Evolutionary conservation across 2,329 filamentous ascomycete species (phyloP), one percentile per base, ranked within the genome.

Genomic region (Raffaelea albimanens): DNA sequence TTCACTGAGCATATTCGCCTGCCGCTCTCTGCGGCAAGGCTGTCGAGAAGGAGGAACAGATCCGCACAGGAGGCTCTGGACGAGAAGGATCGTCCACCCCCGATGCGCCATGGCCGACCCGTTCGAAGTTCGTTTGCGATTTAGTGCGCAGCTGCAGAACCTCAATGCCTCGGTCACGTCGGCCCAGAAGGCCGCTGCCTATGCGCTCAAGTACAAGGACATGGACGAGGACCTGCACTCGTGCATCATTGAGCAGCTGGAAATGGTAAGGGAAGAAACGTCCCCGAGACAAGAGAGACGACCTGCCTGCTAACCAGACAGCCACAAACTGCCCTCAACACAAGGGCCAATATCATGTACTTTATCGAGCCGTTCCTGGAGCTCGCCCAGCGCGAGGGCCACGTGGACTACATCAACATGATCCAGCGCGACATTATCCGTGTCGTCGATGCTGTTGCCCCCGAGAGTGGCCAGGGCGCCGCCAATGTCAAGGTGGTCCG

Each of bases 41-140:
- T 29, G 25, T 13, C 7, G 13, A 29, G 7, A 29, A 13, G 25
- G 25, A 29, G 25, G 13, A 29, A 29, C 7, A 29, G 25, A 13
- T 13, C 7, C 25, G 25, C 25, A 13, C 25, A 13, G 7, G 25
- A 29, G 25, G 25, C 7, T n/a, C n/a, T n/a, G 25, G 25, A 29
- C 25, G 25, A 29, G 25, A 13, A 29, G 25, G 25, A 7, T 29
- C 25, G 25, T 29, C 13, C 25, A 29, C 25, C 7, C 25, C 25
- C 7, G 13, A 29, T 16, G 14, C 34, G 9, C 31, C 33, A 80
- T 79, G 75, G 69, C 75, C 43, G 90, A 98, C 68, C 93, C 94
- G 5, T 98, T 98, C 66, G 93, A 97, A 72, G 91, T 97, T 58
- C 90, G 93, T 62, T 90, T 98, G 79, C 89, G 89, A 67, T 98